Evolutionary conservation across 73 alveolate genomes (phyloP).

Genomic region (Paramecium tetraurelia): DNA sequence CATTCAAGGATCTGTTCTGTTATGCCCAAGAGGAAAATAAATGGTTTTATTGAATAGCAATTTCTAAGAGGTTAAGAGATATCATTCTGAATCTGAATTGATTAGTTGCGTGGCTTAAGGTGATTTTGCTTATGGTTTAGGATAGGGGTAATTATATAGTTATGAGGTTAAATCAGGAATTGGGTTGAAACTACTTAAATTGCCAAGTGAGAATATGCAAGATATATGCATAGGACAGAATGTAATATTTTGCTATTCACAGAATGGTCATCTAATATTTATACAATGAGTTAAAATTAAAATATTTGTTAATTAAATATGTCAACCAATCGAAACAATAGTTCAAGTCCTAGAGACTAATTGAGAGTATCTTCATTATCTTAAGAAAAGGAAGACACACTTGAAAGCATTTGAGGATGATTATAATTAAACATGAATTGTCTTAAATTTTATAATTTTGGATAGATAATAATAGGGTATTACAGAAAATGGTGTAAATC

Average conservation of each 20-base stretch:
- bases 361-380: neutral
- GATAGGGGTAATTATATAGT: neutral
- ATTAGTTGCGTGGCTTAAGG: neutral
- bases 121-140: conserved; percentile 23
- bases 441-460: conserved; percentile 85
- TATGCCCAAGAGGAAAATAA: neutral
- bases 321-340: neutral
- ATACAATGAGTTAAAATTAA: conserved; percentile 6
- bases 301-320: neutral
- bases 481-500: conserved; percentile 95
- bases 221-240: neutral
- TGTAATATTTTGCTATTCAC: neutral
- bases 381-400: conserved; percentile 55
- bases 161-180: neutral
- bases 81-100: neutral
- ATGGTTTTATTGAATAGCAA: neutral
- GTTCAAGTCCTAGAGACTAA: neutral
- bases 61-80: neutral
- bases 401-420: conserved; percentile 31
- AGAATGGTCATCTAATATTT: neutral
- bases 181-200: neutral
- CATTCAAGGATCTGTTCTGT: neutral
- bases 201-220: conserved; percentile 1
- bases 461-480: conserved; percentile 83
- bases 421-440: conserved; percentile 79